Conservation (phyloP, 2,329 filamentous ascomycete genomes). For the Alternaria alternata region DNA sequence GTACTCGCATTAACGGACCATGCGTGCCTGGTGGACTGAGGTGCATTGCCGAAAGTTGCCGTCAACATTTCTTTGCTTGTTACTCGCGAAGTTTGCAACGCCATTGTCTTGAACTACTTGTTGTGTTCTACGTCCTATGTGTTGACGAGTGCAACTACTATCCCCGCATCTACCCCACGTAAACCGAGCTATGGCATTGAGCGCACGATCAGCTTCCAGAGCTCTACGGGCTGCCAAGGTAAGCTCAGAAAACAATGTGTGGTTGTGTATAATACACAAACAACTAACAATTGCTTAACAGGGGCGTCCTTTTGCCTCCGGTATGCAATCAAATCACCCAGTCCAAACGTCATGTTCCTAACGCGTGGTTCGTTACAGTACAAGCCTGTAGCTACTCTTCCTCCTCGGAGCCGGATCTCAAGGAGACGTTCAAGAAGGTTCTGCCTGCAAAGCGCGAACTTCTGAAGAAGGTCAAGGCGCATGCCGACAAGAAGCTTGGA, state of each 20-base stretch:
- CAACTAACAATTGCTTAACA: conserved; percentile 31
- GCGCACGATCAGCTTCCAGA: conserved; percentile 67
- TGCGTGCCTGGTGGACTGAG: conserved; percentile 26
- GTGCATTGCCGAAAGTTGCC: conserved; percentile 41
- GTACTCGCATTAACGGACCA: conserved; percentile 38
- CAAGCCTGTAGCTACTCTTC: conserved; percentile 71
- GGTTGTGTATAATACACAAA: background rate
- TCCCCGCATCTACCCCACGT: conserved; percentile 43
- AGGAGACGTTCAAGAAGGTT: conserved; percentile 80
- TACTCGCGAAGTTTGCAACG: conserved; percentile 5
- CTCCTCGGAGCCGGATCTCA: conserved; percentile 84
- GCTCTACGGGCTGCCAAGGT: conserved; percentile 72
- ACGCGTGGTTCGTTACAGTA: conserved; percentile 36
- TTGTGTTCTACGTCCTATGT: conserved; percentile 8
- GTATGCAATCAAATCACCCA: conserved; percentile 42
- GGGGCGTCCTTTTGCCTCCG: conserved; percentile 44
- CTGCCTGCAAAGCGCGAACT: conserved; percentile 95
- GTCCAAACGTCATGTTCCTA: conserved; percentile 14
- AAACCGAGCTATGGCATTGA: conserved; percentile 67
- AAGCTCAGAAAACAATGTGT: conserved; percentile 38
- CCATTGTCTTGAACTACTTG: conserved; percentile 8
- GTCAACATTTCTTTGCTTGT: conserved; percentile 28
- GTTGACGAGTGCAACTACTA: conserved; percentile 20
- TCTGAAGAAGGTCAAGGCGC: conserved; percentile 89
- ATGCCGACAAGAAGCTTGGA: conserved; percentile 82